Conservation (phyloP, 2,329 filamentous ascomycete genomes). For the Plenodomus lindquistii region DNA sequence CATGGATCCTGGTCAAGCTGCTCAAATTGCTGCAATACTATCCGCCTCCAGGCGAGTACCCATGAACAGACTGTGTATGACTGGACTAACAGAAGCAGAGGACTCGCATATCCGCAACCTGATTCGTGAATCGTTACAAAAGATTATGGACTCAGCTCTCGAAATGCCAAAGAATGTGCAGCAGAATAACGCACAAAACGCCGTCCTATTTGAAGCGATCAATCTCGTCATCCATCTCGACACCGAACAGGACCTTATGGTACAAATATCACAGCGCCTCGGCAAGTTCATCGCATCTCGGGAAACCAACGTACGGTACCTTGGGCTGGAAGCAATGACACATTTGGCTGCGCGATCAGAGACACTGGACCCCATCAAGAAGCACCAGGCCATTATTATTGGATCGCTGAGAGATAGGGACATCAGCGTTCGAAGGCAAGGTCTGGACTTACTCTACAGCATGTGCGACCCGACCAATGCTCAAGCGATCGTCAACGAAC, state of each 20-base stretch:
- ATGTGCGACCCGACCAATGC: constrained; percentile 99
- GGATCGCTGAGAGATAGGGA: constrained; percentile 92
- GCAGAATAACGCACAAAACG: constrained; percentile 98
- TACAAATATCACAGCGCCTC: constrained; percentile 87
- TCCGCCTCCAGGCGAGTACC: constrained; percentile 74
- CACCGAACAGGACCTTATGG: constrained; percentile 91
- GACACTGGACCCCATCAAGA: constrained; percentile 95
- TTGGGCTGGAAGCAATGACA: constrained; percentile 96
- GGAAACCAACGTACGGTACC: constrained; percentile 95
- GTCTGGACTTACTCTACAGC: constrained; percentile 94
- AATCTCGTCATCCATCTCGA: constrained; percentile 98
- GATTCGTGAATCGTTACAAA: constrained; percentile 88
- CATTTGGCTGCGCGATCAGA: constrained; percentile 93
- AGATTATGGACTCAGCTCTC: constrained; percentile 87
- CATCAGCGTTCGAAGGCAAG: constrained; percentile 95
- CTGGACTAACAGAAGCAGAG: constrained; percentile 58
- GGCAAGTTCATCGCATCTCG: constrained; percentile 96
- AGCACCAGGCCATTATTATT: constrained; percentile 94
- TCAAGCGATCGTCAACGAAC: constrained; percentile 87
- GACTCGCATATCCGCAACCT: constrained; percentile 90
- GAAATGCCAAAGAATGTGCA: constrained; percentile 98
- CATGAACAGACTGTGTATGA: background rate
- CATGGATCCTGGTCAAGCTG: constrained; percentile 97
- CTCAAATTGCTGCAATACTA: constrained; percentile 93
- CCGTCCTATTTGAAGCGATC: constrained; percentile 96